A percentile compares a stretch with the other conserved stretches of the same genome.
These are phyloP conservation scores for Lactifluus volemus DNA, from an alignment of 768 basidiomycete species.

Conservation along the genomic window DNA sequence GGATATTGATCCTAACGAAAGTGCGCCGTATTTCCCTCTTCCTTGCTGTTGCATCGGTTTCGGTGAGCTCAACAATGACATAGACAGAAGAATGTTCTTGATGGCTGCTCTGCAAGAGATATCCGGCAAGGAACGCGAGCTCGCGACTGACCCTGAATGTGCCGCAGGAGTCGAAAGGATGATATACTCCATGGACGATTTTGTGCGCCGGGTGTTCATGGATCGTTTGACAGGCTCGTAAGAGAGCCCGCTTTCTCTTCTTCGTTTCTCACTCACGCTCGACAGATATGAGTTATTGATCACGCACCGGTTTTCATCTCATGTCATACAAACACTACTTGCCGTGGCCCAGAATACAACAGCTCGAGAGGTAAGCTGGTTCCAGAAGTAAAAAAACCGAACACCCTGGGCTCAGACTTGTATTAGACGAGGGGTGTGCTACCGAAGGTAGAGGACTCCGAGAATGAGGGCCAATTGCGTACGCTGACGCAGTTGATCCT, in stretches of 20 bases:
- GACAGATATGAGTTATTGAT: slow-evolving; percentile 53
- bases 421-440: slow-evolving; percentile 50
- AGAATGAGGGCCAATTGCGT: slow-evolving; percentile 52
- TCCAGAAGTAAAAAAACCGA: not conserved
- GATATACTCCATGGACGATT: slow-evolving; percentile 91
- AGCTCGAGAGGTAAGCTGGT: slow-evolving; percentile 50
- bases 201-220: slow-evolving; percentile 83
- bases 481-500: slow-evolving; percentile 54
- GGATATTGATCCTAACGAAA: slow-evolving; percentile 62
- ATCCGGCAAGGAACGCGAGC: slow-evolving; percentile 77
- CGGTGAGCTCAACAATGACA: slow-evolving; percentile 10
- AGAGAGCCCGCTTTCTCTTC: slow-evolving; percentile 29
- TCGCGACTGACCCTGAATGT: slow-evolving; percentile 91
- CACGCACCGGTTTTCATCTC: slow-evolving; percentile 86
- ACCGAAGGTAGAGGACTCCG: slow-evolving; percentile 35
- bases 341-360: slow-evolving; percentile 55
- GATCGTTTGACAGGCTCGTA: slow-evolving; percentile 85
- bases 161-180: slow-evolving; percentile 86
- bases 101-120: slow-evolving; percentile 79
- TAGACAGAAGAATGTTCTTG: slow-evolving; percentile 45
- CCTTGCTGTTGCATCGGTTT: slow-evolving; percentile 4
- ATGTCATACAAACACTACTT: slow-evolving; percentile 90
- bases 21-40: slow-evolving; percentile 29
- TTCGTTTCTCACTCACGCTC: not conserved
- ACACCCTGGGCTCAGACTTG: not conserved